These are phyloP conservation scores for Berberis vulgaris DNA, from an alignment of 164 flowering plant species.

Conservation along the genomic window DNA sequence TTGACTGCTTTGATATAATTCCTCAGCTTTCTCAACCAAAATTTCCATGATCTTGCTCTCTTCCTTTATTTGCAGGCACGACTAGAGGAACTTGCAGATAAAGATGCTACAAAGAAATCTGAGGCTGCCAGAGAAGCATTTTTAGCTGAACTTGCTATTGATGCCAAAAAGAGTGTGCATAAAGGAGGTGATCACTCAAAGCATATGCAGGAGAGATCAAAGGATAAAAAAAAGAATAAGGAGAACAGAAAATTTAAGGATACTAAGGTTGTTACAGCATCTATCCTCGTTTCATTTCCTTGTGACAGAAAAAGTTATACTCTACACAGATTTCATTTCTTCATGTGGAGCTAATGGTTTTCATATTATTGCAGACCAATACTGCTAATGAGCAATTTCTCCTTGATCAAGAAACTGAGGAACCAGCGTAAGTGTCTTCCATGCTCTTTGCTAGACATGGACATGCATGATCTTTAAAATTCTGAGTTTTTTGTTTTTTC, in stretches of 20 bases:
- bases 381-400: constrained; percentile 30
- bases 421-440: constrained; percentile 30
- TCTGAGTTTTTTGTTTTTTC: background rate
- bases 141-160: constrained; percentile 89
- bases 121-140: constrained; percentile 98
- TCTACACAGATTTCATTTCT: constrained; percentile 1
- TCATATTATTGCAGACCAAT: constrained; percentile 35
- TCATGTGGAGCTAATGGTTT: constrained; percentile 14
- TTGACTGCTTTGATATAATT: constrained; percentile 1
- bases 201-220: constrained; percentile 53
- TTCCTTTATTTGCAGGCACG: constrained; percentile 36
- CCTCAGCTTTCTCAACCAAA: constrained; percentile 5
- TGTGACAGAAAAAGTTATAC: background rate
- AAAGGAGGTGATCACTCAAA: constrained; percentile 50
- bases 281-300: constrained; percentile 14
- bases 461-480: background rate
- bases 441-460: background rate
- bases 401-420: constrained; percentile 29
- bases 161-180: constrained; percentile 46
- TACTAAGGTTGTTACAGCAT: constrained; percentile 40
- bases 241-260: constrained; percentile 64
- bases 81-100: constrained; percentile 86
- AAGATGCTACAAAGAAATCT: constrained; percentile 90
- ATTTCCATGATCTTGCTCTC: constrained; percentile 2
- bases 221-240: constrained; percentile 79